Evolutionary conservation across 148 eudicot species (phyloP).

Genomic region (Beta vulgaris): DNA sequence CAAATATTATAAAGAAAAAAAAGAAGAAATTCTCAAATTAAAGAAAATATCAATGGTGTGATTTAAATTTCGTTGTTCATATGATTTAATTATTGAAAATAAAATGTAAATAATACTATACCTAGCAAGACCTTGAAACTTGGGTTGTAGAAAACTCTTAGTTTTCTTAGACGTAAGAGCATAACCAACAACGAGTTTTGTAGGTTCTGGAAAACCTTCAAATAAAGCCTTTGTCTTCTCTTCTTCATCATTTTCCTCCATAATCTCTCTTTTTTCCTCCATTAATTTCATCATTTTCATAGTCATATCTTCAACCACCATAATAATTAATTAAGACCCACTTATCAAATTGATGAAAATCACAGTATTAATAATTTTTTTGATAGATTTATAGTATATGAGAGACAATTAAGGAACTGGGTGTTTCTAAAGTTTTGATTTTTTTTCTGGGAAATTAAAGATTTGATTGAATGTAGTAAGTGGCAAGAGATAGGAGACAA

Average conservation of each 20-base stretch:
- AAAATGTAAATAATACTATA: conserved; percentile 21
- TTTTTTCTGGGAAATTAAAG: neutral
- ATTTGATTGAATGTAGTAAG: neutral
- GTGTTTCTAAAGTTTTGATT: neutral
- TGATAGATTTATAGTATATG: neutral
- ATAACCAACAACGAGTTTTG: conserved; percentile 74
- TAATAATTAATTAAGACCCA: conserved; percentile 13
- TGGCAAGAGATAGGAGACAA: neutral
- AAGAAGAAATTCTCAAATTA: neutral
- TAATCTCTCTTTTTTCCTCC: conserved; percentile 16
- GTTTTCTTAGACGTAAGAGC: conserved; percentile 91
- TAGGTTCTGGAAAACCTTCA: conserved; percentile 32
- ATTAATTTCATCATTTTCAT: conserved; percentile 29
- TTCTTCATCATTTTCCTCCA: conserved; percentile 19
- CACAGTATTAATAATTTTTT: too few relatives aligned
- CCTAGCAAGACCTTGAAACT: conserved; percentile 77
- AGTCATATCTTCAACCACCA: conserved; percentile 44
- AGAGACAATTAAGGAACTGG: neutral
- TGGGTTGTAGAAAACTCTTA: conserved; percentile 89
- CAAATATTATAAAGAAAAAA: neutral
- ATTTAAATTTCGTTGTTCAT: neutral
- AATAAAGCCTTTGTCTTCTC: conserved; percentile 12
- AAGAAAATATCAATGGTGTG: neutral
- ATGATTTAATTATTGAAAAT: neutral
- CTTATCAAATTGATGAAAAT: too few relatives aligned